Percentiles rank a stretch among this genome's conserved stretches.
phyloP scores from a whole-genome alignment of 768 basidiomycete genomes.

The Lentinula guzmanii region DNA sequence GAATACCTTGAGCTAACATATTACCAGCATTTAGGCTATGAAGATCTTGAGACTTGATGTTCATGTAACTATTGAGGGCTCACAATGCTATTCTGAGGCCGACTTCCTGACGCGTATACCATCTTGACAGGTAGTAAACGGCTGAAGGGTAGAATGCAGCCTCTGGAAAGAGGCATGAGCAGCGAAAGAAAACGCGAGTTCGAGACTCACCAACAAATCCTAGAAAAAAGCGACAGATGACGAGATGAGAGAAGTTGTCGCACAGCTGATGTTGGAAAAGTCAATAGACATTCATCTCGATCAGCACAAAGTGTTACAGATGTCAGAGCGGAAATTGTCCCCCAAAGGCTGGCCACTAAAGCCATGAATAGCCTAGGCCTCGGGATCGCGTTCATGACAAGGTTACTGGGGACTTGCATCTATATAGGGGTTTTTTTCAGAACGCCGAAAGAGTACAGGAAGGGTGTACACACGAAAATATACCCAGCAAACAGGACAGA shows the following conservation, averaged over 20 bases:
- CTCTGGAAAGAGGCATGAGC: conserved; percentile 2
- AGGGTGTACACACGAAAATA: conserved; percentile 12
- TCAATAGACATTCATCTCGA: neutral
- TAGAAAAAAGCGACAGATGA: conserved; percentile 29
- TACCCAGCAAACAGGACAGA: conserved; percentile 19
- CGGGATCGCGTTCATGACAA: conserved; percentile 23
- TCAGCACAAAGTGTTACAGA: conserved; percentile 15
- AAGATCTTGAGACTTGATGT: conserved; percentile 9
- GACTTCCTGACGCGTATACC: conserved; percentile 34
- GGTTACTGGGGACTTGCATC: conserved; percentile 21
- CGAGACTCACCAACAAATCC: conserved; percentile 25
- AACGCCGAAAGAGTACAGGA: neutral
- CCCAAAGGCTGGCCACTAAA: conserved; percentile 25
- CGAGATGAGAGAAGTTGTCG: conserved; percentile 20
- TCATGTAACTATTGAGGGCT: conserved; percentile 27
- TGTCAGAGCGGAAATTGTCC: conserved; percentile 28
- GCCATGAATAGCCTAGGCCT: conserved; percentile 22
- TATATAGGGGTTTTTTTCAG: neutral
- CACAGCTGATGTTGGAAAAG: conserved; percentile 6
- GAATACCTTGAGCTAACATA: conserved; percentile 25
- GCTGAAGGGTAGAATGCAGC: conserved; percentile 22
- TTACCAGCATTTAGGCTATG: conserved; percentile 10
- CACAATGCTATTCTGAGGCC: conserved; percentile 28
- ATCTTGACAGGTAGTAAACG: conserved; percentile 26
- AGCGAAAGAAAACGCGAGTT: neutral